Percentiles rank a stretch among this genome's conserved stretches.
Evolutionary conservation across 129 eudicot genomes (phyloP).

Genomic region (Flaveria brownii): DNA sequence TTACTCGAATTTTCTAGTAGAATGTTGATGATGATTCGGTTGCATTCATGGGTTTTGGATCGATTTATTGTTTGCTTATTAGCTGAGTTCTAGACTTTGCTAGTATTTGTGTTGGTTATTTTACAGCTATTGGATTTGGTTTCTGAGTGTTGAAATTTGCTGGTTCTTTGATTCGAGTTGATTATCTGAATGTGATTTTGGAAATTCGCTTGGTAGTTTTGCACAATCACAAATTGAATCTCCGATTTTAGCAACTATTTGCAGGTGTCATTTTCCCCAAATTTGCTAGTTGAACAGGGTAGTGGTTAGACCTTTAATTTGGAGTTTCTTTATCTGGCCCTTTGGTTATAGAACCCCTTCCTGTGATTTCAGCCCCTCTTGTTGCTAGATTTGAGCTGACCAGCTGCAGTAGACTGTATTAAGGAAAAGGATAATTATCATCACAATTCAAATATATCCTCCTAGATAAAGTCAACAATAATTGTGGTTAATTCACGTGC

Average conservation of each 20-base stretch:
- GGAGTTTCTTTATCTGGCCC: conserved; percentile 7
- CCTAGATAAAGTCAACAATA: too few relatives aligned
- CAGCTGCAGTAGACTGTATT: too few relatives aligned
- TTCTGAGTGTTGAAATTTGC: too few relatives aligned
- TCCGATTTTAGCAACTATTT: neutral
- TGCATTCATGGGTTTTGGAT: conserved; percentile 17
- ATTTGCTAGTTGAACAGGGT: neutral
- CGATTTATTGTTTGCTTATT: conserved; percentile 1
- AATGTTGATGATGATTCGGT: conserved; percentile 15
- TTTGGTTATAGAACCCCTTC: neutral
- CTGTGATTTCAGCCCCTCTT: too few relatives aligned
- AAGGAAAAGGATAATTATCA: too few relatives aligned
- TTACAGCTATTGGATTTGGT: neutral
- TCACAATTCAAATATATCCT: too few relatives aligned
- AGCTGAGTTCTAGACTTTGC: conserved; percentile 8
- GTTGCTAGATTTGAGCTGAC: too few relatives aligned
- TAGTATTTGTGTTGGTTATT: neutral
- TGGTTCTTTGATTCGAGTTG: neutral
- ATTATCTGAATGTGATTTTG: neutral
- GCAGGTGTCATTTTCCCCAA: neutral
- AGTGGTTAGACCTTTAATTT: neutral
- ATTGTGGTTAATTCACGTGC: too few relatives aligned
- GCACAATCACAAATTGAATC: neutral
- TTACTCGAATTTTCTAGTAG: neutral
- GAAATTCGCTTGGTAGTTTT: neutral